phyloP scores from a whole-genome alignment of 306 rosid genomes.

The Hippophae gyantsensis region DNA sequence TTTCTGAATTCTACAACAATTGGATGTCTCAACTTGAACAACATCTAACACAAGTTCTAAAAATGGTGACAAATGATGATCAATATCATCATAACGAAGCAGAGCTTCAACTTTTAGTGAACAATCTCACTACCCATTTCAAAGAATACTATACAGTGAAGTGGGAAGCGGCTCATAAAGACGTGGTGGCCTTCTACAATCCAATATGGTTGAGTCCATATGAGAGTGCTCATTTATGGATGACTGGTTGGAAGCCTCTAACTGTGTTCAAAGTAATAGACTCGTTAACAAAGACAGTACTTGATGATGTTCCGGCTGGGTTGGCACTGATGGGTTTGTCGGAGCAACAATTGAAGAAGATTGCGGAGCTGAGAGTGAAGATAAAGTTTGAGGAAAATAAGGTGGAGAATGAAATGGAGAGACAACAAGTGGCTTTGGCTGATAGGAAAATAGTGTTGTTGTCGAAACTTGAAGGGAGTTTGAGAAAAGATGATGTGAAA shows the following conservation, averaged over 20 bases:
- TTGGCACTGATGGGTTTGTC: constrained; percentile 9
- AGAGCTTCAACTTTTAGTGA: constrained; percentile 24
- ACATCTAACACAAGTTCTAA: constrained; percentile 21
- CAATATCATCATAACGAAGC: background rate
- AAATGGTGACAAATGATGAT: constrained; percentile 7
- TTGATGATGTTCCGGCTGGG: background rate
- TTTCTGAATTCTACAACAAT: constrained; percentile 35
- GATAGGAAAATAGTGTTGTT: constrained; percentile 40
- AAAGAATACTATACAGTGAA: constrained; percentile 51
- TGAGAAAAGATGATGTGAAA: background rate
- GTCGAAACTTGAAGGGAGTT: constrained; percentile 9
- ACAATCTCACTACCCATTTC: constrained; percentile 35
- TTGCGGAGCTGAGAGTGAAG: constrained; percentile 22
- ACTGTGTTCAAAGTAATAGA: constrained; percentile 21
- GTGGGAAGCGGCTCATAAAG: constrained; percentile 49
- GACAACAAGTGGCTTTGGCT: constrained; percentile 47
- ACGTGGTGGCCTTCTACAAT: constrained; percentile 42
- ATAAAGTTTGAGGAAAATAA: constrained; percentile 27
- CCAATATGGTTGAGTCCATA: constrained; percentile 33
- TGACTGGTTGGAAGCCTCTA: constrained; percentile 43
- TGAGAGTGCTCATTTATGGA: constrained; percentile 28
- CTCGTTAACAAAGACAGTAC: background rate
- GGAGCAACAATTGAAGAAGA: constrained; percentile 18
- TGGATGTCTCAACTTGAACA: constrained; percentile 46
- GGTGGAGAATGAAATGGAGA: constrained; percentile 37